Evolutionary conservation across 805 yeast species (phyloP), one percentile per base, ranked within the genome.

Genomic region (Blastobotrys muscicola): DNA sequence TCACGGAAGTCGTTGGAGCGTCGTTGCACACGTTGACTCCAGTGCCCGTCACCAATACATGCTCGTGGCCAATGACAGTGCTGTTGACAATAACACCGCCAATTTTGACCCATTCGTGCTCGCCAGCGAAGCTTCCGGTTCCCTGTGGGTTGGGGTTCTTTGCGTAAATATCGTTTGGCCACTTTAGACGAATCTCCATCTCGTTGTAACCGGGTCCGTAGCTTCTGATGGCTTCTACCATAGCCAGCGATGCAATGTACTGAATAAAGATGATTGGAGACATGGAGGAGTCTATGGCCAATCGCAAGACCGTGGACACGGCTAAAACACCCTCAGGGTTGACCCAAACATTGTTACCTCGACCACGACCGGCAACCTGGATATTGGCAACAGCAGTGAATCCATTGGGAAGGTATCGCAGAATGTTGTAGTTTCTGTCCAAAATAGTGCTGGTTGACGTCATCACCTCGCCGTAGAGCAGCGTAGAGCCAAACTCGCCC

Each of bases 81-180:
- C 94, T 82, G 59, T 85, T 89, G 32, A 89, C 86, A 38, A 90
- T 61, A 11, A 89, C 74, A 1, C 98, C 98, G 2, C 89, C 79
- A 7, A 89, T 74, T 58, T 90, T 90, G 13, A 76, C 75, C 60
- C 76, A 83, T 13, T 55, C 48, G 11, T 49, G 53, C 2, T 43
- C 30, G 8, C 14, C 14, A 15, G 40, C 38, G 3, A 14, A 52
- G 45, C 26, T 59, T 47, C 2, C 57, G 3, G 36, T 33, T 10
- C n/a, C 23, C n/a, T 26, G 33, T 23, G 58, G 58, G 13, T 57
- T 51, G 0, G 94, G 94, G 44, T 75, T 78, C 53, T 77, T 59
- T 3, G 82, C 77, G 57, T 85, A 92, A 10, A 92, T 66, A 61
- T 92, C 99, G 59, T 92, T 92, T 1, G 99, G 99, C 99, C 99